phyloP scores from a whole-genome alignment of 495 filamentous ascomycete species.

The Aspergillus olivimuriae region DNA sequence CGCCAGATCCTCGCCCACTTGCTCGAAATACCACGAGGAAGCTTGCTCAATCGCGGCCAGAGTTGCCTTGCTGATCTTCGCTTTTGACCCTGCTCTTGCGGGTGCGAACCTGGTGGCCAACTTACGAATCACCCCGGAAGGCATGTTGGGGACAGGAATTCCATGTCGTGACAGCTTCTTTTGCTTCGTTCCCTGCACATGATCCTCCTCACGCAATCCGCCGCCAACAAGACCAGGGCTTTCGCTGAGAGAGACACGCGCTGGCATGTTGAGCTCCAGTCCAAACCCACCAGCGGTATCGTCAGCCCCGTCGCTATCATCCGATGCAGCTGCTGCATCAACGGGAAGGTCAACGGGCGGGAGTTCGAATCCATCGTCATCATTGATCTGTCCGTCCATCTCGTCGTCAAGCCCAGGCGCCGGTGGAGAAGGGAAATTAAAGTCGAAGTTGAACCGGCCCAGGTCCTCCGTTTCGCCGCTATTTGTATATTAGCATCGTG shows the following conservation, averaged over 20 bases:
- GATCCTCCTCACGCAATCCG: constrained; percentile 34
- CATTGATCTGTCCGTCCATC: constrained; percentile 23
- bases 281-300: constrained; percentile 24
- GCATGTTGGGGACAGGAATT: constrained; percentile 68
- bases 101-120: constrained; percentile 66
- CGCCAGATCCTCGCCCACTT: constrained; percentile 69
- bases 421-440: constrained; percentile 37
- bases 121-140: constrained; percentile 63
- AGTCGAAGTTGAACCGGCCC: constrained; percentile 36
- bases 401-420: constrained; percentile 25
- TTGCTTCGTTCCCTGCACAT: constrained; percentile 28
- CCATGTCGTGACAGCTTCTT: constrained; percentile 65
- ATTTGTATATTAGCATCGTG: constrained; percentile 21
- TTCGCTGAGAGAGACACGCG: constrained; percentile 28
- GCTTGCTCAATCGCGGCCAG: constrained; percentile 69
- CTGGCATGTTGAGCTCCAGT: constrained; percentile 22
- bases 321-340: constrained; percentile 15
- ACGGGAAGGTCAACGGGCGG: constrained; percentile 27
- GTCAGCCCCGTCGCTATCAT: constrained; percentile 16
- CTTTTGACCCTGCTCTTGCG: constrained; percentile 50
- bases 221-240: constrained; percentile 36
- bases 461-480: constrained; percentile 45
- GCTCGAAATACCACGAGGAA: constrained; percentile 85
- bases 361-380: constrained; percentile 37
- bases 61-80: constrained; percentile 64